Evolutionary conservation across 164 flowering plant genomes (phyloP), one percentile per base, ranked within the genome.

Genomic region (Chimonanthus praecox): DNA sequence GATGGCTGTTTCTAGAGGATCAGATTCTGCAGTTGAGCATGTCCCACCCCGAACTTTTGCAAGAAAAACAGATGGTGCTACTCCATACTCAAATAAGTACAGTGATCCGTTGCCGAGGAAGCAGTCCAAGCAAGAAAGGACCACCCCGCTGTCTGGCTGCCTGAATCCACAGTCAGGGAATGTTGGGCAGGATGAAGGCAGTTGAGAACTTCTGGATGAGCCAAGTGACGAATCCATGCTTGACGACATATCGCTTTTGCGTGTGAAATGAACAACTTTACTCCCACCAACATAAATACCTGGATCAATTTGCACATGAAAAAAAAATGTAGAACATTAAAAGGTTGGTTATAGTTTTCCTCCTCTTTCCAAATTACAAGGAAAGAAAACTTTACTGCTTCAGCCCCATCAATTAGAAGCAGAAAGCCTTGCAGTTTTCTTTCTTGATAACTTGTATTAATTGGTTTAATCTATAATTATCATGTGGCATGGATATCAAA

Each of bases 11-110:
- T 86, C 92, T 1, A 92, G 80, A 11, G 89, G 83, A 71, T 96
- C 99, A 7, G 97, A 86, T 68, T 68, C 61, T 66, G 99, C 99
- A 18, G 91, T 94, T 70, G 97, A 90, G 83, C 99, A 96, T 3
- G 97, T 92, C 44, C 99, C 99, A n/a, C 99, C 99, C 49, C 98
- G 88, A 15, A 96, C 80, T 83, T 87, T 90, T 71, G 97, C 85
- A 10, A 94, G 83, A 83, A 94, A 96, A 67, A 81, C 79, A 0
- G 92, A 82, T 10, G 94, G 91, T 21, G 82, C 58, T 3, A 86
- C 98, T 67, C 87, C 97, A 72, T 94, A 96, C 68, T 96, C 90
- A 46, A 96, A 96, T 81, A 83, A 79, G 77, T 96, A 88, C 6
- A 89, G 87, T 9, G 86, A 83, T 69, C 99, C 98, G 16, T 76